Percentiles rank a stretch among this genome's conserved stretches.
Evolutionary conservation across 1,139 yeast genomes (phyloP).

Genomic region (Yamadazyma oceani): DNA sequence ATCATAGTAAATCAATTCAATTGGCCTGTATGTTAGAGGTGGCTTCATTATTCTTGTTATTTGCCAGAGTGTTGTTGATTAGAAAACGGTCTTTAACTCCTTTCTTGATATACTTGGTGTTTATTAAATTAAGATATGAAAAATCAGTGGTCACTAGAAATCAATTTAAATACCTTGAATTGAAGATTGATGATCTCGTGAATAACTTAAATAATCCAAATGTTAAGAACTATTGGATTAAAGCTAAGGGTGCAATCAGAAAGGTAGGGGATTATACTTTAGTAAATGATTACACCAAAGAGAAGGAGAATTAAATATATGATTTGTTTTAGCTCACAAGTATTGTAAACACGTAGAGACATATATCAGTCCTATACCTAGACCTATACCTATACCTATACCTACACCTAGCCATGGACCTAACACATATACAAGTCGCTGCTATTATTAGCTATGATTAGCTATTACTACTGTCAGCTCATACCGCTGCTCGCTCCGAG

Average conservation of each 20-base stretch:
- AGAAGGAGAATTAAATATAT: constrained; percentile 6
- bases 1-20: constrained; percentile 70
- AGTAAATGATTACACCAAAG: constrained; percentile 39
- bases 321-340: too few species aligned
- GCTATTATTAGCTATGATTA: too few species aligned
- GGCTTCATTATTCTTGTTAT: constrained; percentile 48
- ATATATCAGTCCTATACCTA: too few species aligned
- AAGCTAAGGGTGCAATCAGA: constrained; percentile 49
- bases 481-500: too few species aligned
- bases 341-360: too few species aligned
- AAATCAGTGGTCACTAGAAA: constrained; percentile 73
- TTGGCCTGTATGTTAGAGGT: constrained; percentile 74
- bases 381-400: too few species aligned
- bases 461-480: too few species aligned
- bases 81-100: constrained; percentile 64
- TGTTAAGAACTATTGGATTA: constrained; percentile 61
- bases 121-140: constrained; percentile 78
- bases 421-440: too few species aligned
- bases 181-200: constrained; percentile 65
- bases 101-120: constrained; percentile 56
- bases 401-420: too few species aligned
- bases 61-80: constrained; percentile 59
- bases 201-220: constrained; percentile 60
- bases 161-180: constrained; percentile 69
- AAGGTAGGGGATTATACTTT: constrained; percentile 31